phyloP scores from a whole-genome alignment of 106 monocot species.

The Amphibolis antarctica region DNA sequence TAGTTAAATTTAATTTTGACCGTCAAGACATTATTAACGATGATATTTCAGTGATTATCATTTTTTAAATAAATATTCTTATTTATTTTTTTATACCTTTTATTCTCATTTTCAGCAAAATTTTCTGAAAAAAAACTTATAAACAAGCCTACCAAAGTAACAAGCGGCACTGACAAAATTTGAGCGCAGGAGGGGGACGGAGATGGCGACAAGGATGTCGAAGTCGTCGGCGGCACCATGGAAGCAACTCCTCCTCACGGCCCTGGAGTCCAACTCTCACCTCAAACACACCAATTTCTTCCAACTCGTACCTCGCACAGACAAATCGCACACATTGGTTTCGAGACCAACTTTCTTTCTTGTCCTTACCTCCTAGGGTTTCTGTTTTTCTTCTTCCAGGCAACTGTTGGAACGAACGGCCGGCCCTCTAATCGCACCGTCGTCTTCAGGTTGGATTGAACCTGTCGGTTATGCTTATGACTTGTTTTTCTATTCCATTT shows the following conservation, averaged over 20 bases:
- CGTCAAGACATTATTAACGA: too few relatives aligned
- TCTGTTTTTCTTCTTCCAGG: conserved; percentile 23
- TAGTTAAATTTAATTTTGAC: too few relatives aligned
- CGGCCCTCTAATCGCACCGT: conserved; percentile 80
- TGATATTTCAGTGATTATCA: too few relatives aligned
- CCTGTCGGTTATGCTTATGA: not conserved
- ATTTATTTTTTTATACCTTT: too few relatives aligned
- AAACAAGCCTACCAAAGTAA: too few relatives aligned
- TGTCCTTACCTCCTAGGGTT: not conserved
- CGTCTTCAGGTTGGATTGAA: conserved; percentile 53
- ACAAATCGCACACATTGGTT: not conserved
- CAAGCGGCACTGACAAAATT: too few relatives aligned
- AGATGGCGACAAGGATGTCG: not conserved
- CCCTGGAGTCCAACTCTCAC: conserved; percentile 60
- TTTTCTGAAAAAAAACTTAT: too few relatives aligned
- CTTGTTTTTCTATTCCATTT: not conserved
- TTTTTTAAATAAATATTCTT: too few relatives aligned
- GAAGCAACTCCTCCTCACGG: conserved; percentile 55
- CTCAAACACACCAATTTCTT: conserved; percentile 65
- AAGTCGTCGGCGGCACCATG: conserved; percentile 29
- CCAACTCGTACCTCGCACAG: conserved; percentile 43
- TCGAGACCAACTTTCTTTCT: not conserved
- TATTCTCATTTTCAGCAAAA: too few relatives aligned
- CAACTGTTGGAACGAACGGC: conserved; percentile 47
- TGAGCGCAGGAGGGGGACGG: not conserved